These are phyloP conservation scores for Trypanosoma mega DNA, from an alignment of 208 protist species.

Conservation along the genomic window DNA sequence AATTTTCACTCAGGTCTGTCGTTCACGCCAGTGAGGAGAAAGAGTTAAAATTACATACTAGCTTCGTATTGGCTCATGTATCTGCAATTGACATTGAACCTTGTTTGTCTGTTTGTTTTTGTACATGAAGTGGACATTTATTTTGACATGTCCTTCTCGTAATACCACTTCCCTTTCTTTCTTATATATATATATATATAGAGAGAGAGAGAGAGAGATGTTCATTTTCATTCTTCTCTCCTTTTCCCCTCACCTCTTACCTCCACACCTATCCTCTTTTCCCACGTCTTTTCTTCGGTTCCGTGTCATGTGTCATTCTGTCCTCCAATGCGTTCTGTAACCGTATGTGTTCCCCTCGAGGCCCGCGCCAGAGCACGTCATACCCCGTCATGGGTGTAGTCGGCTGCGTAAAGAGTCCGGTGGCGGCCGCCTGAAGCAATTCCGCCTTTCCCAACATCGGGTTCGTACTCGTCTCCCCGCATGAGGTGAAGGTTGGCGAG, in stretches of 20 bases:
- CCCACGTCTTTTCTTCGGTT: slow-evolving; percentile 8
- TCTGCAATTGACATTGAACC: too few species aligned
- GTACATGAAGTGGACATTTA: too few species aligned
- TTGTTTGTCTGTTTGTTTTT: too few species aligned
- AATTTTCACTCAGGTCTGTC: too few species aligned
- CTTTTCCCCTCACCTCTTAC: not conserved
- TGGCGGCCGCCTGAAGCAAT: slow-evolving; percentile 10
- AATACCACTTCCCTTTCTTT: too few species aligned
- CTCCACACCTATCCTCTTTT: slow-evolving; percentile 1
- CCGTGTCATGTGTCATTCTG: slow-evolving; percentile 7
- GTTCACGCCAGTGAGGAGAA: too few species aligned
- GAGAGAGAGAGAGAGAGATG: not conserved
- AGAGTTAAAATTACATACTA: too few species aligned
- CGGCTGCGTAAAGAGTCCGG: slow-evolving; percentile 16
- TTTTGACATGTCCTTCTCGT: too few species aligned
- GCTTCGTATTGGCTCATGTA: too few species aligned
- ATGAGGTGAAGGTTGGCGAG: too few species aligned
- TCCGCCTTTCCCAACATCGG: not conserved
- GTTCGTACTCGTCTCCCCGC: not conserved
- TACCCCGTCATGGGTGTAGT: slow-evolving; percentile 29
- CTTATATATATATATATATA: too few species aligned
- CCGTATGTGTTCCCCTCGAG: slow-evolving; percentile 40
- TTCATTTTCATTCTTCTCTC: not conserved
- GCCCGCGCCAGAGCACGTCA: slow-evolving; percentile 56
- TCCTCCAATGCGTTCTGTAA: slow-evolving; percentile 52